Conservation (phyloP, 768 basidiomycete genomes). For the Chlorophyllum brunneum region DNA sequence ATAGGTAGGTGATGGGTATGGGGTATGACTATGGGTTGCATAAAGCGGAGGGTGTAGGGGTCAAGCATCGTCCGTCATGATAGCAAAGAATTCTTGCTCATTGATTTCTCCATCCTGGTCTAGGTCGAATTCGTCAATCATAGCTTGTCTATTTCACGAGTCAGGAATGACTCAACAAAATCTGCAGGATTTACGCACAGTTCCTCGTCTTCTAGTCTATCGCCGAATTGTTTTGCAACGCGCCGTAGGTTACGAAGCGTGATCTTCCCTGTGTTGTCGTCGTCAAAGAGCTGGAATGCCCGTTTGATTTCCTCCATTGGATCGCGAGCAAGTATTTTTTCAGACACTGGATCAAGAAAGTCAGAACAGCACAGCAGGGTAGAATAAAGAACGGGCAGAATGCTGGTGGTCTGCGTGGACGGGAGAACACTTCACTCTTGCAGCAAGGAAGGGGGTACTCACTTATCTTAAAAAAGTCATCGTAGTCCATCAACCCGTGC, state of each 20-base stretch:
- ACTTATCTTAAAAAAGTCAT: slow-evolving; percentile 95
- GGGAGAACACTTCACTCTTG: neutral
- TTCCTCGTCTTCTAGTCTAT: slow-evolving; percentile 92
- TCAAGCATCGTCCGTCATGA: slow-evolving; percentile 92
- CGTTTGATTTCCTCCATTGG: slow-evolving; percentile 95
- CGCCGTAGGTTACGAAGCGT: slow-evolving; percentile 84
- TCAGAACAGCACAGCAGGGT: slow-evolving; percentile 13
- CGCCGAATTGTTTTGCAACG: slow-evolving; percentile 96
- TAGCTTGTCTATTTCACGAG: slow-evolving; percentile 73
- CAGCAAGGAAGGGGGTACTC: slow-evolving; percentile 25
- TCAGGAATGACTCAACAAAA: neutral
- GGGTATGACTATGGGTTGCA: too few relatives aligned
- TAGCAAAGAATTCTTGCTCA: slow-evolving; percentile 93
- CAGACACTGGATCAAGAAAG: slow-evolving; percentile 65
- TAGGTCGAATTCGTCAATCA: slow-evolving; percentile 99
- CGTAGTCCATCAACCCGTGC: slow-evolving; percentile 84
- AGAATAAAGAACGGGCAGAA: slow-evolving; percentile 1
- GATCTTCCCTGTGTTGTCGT: slow-evolving; percentile 94
- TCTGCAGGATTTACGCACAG: slow-evolving; percentile 55
- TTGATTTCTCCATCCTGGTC: slow-evolving; percentile 98
- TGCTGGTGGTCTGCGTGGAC: too few relatives aligned
- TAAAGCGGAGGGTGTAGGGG: too few relatives aligned
- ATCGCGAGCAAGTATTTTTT: slow-evolving; percentile 89
- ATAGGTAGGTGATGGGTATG: neutral
- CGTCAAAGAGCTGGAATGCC: slow-evolving; percentile 96